phyloP scores from a whole-genome alignment of 2,329 filamentous ascomycete species.

The Talaromyces amestolkiae region DNA sequence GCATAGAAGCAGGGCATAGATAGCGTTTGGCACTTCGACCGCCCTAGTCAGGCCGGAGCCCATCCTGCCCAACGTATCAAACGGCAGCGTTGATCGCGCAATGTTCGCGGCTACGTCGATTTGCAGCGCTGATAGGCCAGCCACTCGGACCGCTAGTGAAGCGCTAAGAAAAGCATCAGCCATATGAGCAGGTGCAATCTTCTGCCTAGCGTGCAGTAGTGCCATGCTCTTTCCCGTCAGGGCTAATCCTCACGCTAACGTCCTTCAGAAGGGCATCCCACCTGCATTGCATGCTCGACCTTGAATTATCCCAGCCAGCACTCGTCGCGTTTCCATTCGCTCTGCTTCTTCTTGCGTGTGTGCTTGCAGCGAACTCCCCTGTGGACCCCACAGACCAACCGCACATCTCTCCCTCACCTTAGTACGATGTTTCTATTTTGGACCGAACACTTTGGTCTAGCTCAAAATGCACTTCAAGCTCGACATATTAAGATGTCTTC shows the following conservation, averaged over 20 bases:
- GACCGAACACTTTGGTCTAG: conserved; percentile 8
- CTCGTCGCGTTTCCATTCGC: conserved; percentile 2
- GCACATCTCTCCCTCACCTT: conserved; percentile 1
- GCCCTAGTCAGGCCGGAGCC: not conserved
- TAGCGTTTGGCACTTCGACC: too few relatives aligned
- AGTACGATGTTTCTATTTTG: conserved; percentile 15
- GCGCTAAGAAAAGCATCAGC: not conserved
- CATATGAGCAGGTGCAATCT: conserved; percentile 9
- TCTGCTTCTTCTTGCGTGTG: not conserved
- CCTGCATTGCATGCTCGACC: conserved; percentile 7
- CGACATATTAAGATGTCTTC: conserved; percentile 13
- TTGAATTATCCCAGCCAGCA: conserved; percentile 8
- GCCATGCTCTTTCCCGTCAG: conserved; percentile 8
- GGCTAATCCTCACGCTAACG: conserved; percentile 3
- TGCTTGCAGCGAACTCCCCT: conserved; percentile 3
- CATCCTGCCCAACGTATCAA: not conserved
- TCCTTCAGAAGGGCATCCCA: not conserved
- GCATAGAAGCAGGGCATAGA: too few relatives aligned
- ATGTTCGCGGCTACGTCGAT: not conserved
- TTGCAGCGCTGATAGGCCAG: conserved; percentile 1
- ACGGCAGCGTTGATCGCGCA: not conserved
- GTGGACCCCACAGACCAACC: conserved; percentile 7
- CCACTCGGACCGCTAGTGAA: not conserved
- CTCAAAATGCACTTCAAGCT: conserved; percentile 10
- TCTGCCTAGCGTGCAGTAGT: conserved; percentile 14